A percentile compares a stretch with the other conserved stretches of the same genome.
These are phyloP conservation scores for Zizania palustris DNA, from an alignment of 202 grass and related monocot species.

Conservation along the genomic window DNA sequence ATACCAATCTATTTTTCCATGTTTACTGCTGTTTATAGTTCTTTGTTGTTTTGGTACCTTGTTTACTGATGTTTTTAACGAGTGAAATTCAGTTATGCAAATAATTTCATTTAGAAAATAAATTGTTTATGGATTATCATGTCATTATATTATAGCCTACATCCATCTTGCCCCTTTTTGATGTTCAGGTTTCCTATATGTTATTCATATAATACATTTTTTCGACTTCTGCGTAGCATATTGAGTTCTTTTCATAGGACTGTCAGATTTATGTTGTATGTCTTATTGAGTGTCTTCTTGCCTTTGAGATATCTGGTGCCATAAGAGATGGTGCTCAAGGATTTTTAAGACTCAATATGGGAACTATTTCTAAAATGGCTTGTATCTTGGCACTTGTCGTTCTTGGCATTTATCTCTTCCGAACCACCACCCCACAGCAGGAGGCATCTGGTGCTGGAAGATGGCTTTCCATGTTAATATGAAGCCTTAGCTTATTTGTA, in stretches of 20 bases:
- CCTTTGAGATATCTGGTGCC: conserved; percentile 93
- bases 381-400: conserved; percentile 84
- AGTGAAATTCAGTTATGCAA: conserved; percentile 23
- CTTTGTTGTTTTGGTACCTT: conserved; percentile 6
- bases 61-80: not conserved
- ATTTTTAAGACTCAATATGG: conserved; percentile 96
- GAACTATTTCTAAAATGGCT: conserved; percentile 98
- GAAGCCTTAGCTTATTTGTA: conserved; percentile 5
- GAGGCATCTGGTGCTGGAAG: conserved; percentile 89
- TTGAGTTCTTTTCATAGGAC: conserved; percentile 34
- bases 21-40: conserved; percentile 14
- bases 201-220: conserved; percentile 1
- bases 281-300: conserved; percentile 11
- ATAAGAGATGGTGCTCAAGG: conserved; percentile 99
- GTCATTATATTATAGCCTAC: not conserved
- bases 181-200: conserved; percentile 6
- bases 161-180: conserved; percentile 14
- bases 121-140: conserved; percentile 14
- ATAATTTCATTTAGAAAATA: conserved; percentile 14
- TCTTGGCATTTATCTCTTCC: conserved; percentile 98
- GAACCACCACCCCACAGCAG: conserved; percentile 75
- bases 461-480: conserved; percentile 39
- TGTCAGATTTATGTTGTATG: not conserved
- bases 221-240: not conserved
- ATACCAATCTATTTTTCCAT: conserved; percentile 33